Conservation (phyloP, 768 basidiomycete genomes). For the Hirschioporus abietinus region DNA sequence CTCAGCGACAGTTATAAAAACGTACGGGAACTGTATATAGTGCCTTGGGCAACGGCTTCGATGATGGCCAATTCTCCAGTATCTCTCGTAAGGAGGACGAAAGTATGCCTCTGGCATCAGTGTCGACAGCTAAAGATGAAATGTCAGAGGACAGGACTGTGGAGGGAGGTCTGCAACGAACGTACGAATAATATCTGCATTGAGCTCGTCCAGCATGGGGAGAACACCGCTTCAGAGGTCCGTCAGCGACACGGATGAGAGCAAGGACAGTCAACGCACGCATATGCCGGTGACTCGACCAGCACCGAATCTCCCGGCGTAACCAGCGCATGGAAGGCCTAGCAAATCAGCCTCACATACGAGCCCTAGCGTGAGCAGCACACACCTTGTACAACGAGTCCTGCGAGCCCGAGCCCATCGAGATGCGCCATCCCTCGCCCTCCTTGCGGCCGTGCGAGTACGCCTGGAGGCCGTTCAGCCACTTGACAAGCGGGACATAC, state of each 20-base stretch:
- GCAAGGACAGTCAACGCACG: slow-evolving; percentile 34
- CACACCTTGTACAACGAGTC: slow-evolving; percentile 83
- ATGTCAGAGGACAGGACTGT: not conserved
- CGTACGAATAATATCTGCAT: not conserved
- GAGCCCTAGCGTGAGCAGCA: slow-evolving; percentile 1
- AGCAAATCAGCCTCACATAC: slow-evolving; percentile 4
- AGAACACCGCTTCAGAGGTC: slow-evolving; percentile 49
- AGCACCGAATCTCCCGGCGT: slow-evolving; percentile 78
- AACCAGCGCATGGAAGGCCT: slow-evolving; percentile 69
- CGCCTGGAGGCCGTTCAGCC: slow-evolving; percentile 71
- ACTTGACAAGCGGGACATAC: slow-evolving; percentile 53
- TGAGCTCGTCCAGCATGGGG: slow-evolving; percentile 43
- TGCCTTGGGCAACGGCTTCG: slow-evolving; percentile 66
- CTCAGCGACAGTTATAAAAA: slow-evolving; percentile 5
- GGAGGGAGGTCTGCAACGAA: not conserved
- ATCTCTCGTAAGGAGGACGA: slow-evolving; percentile 54
- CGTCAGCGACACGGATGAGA: slow-evolving; percentile 7
- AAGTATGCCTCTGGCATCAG: slow-evolving; percentile 68
- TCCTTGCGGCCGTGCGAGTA: slow-evolving; percentile 55
- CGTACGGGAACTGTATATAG: slow-evolving; percentile 78
- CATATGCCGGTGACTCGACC: slow-evolving; percentile 79
- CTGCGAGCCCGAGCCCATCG: slow-evolving; percentile 81
- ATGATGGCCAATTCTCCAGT: slow-evolving; percentile 70
- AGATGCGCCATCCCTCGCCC: slow-evolving; percentile 61
- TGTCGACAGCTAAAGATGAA: slow-evolving; percentile 56